phyloP scores from a whole-genome alignment of 306 rosid genomes.

The Pterocarpus santalinus region DNA sequence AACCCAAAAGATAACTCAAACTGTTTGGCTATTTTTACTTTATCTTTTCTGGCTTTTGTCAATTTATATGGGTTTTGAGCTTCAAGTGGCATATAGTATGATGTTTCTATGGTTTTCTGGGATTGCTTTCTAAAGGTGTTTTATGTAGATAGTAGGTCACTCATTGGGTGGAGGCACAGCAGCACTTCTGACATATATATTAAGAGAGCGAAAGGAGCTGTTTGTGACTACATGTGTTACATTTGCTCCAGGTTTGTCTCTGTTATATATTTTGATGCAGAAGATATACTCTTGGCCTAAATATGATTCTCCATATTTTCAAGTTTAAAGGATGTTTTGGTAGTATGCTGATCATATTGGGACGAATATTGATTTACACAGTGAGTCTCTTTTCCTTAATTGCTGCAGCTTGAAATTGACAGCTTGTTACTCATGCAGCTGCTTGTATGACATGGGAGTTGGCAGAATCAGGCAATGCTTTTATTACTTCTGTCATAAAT shows the following conservation, averaged over 20 bases:
- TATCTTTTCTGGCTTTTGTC: slow-evolving; percentile 24
- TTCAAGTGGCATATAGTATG: slow-evolving; percentile 28
- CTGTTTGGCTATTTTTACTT: slow-evolving; percentile 2
- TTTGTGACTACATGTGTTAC: slow-evolving; percentile 78
- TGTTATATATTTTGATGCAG: not conserved
- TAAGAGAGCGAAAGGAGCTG: slow-evolving; percentile 88
- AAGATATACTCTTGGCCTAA: slow-evolving; percentile 11
- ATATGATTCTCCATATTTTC: slow-evolving; percentile 24
- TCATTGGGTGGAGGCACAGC: slow-evolving; percentile 99
- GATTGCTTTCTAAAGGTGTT: slow-evolving; percentile 14
- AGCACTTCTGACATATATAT: slow-evolving; percentile 88
- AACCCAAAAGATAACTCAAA: no score
- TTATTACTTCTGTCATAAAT: slow-evolving; percentile 88
- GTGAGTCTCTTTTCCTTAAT: slow-evolving; percentile 39
- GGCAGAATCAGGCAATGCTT: slow-evolving; percentile 83
- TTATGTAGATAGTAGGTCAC: slow-evolving; percentile 86
- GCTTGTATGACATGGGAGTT: slow-evolving; percentile 99
- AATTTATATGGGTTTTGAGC: slow-evolving; percentile 30
- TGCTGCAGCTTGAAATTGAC: slow-evolving; percentile 46
- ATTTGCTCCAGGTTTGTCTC: slow-evolving; percentile 89
- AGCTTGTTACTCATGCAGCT: slow-evolving; percentile 65
- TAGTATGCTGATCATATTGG: slow-evolving; percentile 6
- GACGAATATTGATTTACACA: not conserved
- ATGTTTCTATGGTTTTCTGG: slow-evolving; percentile 24
- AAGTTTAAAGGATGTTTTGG: slow-evolving; percentile 7